phyloP scores from a whole-genome alignment of 164 flowering plant species.

The Warburgia ugandensis region DNA sequence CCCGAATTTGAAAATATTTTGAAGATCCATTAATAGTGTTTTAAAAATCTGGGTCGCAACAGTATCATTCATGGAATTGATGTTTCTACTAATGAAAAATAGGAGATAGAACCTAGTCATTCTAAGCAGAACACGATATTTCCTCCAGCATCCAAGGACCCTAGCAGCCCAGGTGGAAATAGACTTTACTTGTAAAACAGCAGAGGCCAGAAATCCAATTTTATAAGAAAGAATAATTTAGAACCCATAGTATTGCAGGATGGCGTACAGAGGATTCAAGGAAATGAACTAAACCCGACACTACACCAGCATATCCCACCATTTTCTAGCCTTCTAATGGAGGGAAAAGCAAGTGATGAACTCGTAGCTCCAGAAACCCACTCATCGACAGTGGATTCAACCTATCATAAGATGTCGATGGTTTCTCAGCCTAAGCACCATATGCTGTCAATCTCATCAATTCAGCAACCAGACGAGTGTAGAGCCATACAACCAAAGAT shows the following conservation, averaged over 20 bases:
- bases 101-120: slow-evolving; percentile 5
- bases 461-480: slow-evolving; percentile 33
- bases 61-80: not conserved
- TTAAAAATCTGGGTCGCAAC: too few relatives aligned
- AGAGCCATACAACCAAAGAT: slow-evolving; percentile 36
- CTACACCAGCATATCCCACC: slow-evolving; percentile 13
- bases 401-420: slow-evolving; percentile 4
- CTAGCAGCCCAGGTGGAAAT: slow-evolving; percentile 2
- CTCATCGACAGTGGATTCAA: slow-evolving; percentile 3
- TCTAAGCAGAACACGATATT: slow-evolving; percentile 4
- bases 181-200: slow-evolving; percentile 4
- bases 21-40: too few relatives aligned
- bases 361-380: slow-evolving; percentile 1
- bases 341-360: slow-evolving; percentile 8
- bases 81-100: slow-evolving; percentile 3
- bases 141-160: slow-evolving; percentile 8
- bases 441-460: slow-evolving; percentile 21
- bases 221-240: slow-evolving; percentile 7
- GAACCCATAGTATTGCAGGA: slow-evolving; percentile 9
- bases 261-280: slow-evolving; percentile 5
- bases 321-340: slow-evolving; percentile 9
- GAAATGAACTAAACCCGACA: slow-evolving; percentile 4
- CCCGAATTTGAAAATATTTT: too few relatives aligned
- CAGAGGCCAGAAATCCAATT: slow-evolving; percentile 8
- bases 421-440: slow-evolving; percentile 13